phyloP scores from a whole-genome alignment of 768 basidiomycete species.

The Leccinum aurantiacum region DNA sequence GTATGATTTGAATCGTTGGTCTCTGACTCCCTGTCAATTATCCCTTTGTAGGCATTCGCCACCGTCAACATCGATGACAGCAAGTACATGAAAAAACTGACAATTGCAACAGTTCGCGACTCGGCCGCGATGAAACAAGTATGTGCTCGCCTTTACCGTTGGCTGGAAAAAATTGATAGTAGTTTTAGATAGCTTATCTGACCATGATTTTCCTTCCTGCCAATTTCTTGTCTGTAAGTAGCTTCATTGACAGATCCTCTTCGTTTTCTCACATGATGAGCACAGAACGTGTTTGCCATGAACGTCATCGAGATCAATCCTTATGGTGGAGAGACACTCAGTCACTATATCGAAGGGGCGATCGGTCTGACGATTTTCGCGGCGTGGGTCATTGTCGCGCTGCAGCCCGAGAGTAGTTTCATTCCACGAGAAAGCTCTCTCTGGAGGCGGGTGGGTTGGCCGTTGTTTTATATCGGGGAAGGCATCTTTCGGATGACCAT shows the following conservation, averaged over 20 bases:
- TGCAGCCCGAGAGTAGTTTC: slow-evolving; percentile 38
- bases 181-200: slow-evolving; percentile 42
- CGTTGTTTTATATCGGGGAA: slow-evolving; percentile 8
- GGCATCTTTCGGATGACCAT: not conserved
- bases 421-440: slow-evolving; percentile 15
- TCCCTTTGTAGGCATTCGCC: slow-evolving; percentile 49
- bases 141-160: not conserved
- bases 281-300: slow-evolving; percentile 56
- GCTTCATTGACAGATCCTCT: too few relatives aligned
- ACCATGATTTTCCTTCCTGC: slow-evolving; percentile 64
- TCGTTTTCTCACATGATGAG: slow-evolving; percentile 4
- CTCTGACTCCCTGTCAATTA: not conserved
- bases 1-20: slow-evolving; percentile 15
- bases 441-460: slow-evolving; percentile 27
- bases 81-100: slow-evolving; percentile 50
- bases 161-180: too few relatives aligned
- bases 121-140: slow-evolving; percentile 42
- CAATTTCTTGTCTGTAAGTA: slow-evolving; percentile 40
- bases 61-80: slow-evolving; percentile 59
- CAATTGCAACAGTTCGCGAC: slow-evolving; percentile 42
- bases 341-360: slow-evolving; percentile 41
- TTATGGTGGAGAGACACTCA: slow-evolving; percentile 29
- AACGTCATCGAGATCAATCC: slow-evolving; percentile 47
- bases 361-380: slow-evolving; percentile 49
- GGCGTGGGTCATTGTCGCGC: slow-evolving; percentile 55